These are phyloP conservation scores for Aureobasidium uvarum DNA, from an alignment of 2,329 filamentous ascomycete genomes.

Conservation along the genomic window DNA sequence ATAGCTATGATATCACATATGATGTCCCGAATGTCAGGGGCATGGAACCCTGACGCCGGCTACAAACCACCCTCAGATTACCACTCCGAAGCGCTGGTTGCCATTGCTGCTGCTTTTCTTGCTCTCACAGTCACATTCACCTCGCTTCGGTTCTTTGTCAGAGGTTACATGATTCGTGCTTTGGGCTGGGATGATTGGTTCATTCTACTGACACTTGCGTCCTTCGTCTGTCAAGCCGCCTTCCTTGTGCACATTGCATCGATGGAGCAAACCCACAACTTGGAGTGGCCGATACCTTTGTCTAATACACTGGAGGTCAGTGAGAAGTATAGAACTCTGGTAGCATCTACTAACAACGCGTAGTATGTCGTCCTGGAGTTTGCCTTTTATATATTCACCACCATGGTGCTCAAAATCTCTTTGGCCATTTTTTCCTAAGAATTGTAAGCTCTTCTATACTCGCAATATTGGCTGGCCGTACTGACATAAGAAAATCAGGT, in stretches of 20 bases:
- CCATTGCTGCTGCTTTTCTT: constrained; percentile 34
- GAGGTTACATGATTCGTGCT: constrained; percentile 40
- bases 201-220: constrained; percentile 43
- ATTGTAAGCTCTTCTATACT: constrained; percentile 36
- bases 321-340: not conserved
- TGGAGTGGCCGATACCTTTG: not conserved
- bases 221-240: constrained; percentile 35
- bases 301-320: constrained; percentile 3
- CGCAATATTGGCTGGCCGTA: too few relatives aligned
- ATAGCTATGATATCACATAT: not conserved
- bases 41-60: not conserved
- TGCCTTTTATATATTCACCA: constrained; percentile 42
- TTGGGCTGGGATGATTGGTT: constrained; percentile 48
- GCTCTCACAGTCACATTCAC: constrained; percentile 42
- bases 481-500: not conserved
- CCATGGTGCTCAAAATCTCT: constrained; percentile 47
- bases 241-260: constrained; percentile 31
- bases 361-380: constrained; percentile 38
- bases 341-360: not conserved
- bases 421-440: constrained; percentile 48
- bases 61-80: not conserved
- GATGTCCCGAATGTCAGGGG: not conserved
- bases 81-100: constrained; percentile 5
- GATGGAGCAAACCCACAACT: not conserved
- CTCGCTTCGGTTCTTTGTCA: constrained; percentile 43